Evolutionary conservation across 2,329 filamentous ascomycete genomes (phyloP), one percentile per base, ranked within the genome.

Genomic region (Orbilia javanica): DNA sequence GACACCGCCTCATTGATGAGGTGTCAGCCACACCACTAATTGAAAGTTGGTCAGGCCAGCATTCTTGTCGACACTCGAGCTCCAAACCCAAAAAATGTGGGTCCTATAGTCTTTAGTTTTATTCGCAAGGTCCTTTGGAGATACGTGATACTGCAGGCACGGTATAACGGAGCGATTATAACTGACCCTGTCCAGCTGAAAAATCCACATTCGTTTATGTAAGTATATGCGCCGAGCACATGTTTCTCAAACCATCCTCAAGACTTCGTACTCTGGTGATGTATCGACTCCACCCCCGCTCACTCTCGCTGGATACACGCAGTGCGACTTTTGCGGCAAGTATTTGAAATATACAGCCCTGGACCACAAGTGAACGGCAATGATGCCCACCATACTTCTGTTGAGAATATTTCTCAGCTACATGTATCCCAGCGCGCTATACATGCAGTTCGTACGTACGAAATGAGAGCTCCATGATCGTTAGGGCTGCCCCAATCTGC

Each of bases 151-250:
- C 62, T 68, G 29, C 42, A 68, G 62, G 27, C 20, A 44, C 44
- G 27, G 50, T 46, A 53, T 44, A 69, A 46, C 34, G 18, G 36
- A 46, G 18, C 52, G 46, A 69, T 60, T 69, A 64, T 64, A 68
- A 64, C 55, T 42, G 57, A 70, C 73, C 73, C 52, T 77, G 73
- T 50, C 66, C 60, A 77, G 73, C 73, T 77, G 73, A 77, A 67
- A 55, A 60, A 39, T 42, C 60, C 29, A 57, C 62, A 20, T 57
- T 66, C 62, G 57, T 36, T 66, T 66, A 48, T 42, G 72, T 53
- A 69, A 0, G 62, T 11, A 20, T 42, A 53, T 69, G 63, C 64
- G 36, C 46, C n/a, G 62, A 69, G 60, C 71, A 18, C 39, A 57
- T 73, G 48, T 65, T 73, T 57, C 62, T 57, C 44, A 55, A 66